phyloP scores from a whole-genome alignment of 192 early-diverging fungal species.

The Linnemannia elongata region DNA sequence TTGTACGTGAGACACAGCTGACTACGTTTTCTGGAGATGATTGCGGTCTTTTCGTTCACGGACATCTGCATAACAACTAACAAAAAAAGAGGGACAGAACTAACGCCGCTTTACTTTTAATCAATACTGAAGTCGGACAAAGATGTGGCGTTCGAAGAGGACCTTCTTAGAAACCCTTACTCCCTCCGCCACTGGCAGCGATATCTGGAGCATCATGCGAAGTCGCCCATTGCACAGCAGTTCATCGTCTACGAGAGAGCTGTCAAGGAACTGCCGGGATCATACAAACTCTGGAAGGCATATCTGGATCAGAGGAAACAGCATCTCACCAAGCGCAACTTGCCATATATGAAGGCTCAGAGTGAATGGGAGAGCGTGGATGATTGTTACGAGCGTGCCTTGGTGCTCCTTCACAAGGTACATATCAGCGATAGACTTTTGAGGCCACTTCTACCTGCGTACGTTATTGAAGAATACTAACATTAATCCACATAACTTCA shows the following conservation, averaged over 20 bases:
- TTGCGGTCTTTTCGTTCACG: background rate
- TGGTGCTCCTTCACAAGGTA: conserved; percentile 93
- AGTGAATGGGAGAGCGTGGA: conserved; percentile 77
- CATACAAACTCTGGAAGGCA: conserved; percentile 95
- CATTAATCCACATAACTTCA: too few species aligned
- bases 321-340: conserved; percentile 57
- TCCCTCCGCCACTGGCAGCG: conserved; percentile 87
- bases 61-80: background rate
- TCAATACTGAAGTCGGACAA: conserved; percentile 58
- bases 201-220: conserved; percentile 90
- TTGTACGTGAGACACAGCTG: conserved; percentile 18
- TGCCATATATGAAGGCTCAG: conserved; percentile 67
- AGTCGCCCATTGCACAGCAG: conserved; percentile 56
- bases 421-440: background rate
- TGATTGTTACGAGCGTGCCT: conserved; percentile 86
- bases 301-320: conserved; percentile 81
- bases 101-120: background rate
- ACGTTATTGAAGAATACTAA: background rate
- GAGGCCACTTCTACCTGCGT: background rate
- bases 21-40: background rate
- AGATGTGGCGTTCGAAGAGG: conserved; percentile 79
- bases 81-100: background rate
- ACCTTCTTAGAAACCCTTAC: conserved; percentile 75
- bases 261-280: conserved; percentile 87
- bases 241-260: conserved; percentile 92